These are phyloP conservation scores for Nemania sp. DNA, from an alignment of 2,329 filamentous ascomycete genomes.

Conservation along the genomic window DNA sequence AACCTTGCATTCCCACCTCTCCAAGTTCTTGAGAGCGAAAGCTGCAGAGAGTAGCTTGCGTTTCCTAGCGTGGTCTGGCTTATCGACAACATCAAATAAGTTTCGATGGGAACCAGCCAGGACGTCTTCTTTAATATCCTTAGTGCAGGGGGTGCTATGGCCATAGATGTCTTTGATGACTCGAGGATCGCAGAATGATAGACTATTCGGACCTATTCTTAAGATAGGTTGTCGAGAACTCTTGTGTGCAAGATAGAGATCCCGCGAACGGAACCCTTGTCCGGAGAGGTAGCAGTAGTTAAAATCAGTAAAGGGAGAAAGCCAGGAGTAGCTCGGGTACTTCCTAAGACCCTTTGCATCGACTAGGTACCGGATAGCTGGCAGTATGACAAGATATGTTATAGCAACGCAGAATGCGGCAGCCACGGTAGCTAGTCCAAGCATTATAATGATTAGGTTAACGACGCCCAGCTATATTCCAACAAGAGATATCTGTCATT, in stretches of 20 bases:
- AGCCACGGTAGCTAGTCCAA: not conserved
- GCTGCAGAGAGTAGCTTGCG: slow-evolving; percentile 63
- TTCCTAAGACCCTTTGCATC: slow-evolving; percentile 8
- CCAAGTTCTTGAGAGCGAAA: slow-evolving; percentile 66
- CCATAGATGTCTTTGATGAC: slow-evolving; percentile 15
- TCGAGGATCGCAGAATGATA: slow-evolving; percentile 13
- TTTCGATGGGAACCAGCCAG: slow-evolving; percentile 4
- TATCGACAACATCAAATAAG: slow-evolving; percentile 15
- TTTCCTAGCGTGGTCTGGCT: slow-evolving; percentile 61
- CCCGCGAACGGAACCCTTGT: slow-evolving; percentile 15
- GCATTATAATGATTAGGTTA: not conserved
- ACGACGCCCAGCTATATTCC: not conserved
- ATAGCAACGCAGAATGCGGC: not conserved
- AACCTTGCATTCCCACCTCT: slow-evolving; percentile 67
- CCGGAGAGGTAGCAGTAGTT: slow-evolving; percentile 16
- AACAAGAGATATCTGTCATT: not conserved
- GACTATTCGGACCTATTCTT: slow-evolving; percentile 15
- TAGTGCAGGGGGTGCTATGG: slow-evolving; percentile 10
- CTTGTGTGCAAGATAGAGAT: slow-evolving; percentile 11
- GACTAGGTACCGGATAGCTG: not conserved
- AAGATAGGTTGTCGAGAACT: slow-evolving; percentile 4
- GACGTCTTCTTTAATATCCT: slow-evolving; percentile 7
- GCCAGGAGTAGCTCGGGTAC: slow-evolving; percentile 17
- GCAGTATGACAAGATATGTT: not conserved
- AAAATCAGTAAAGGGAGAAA: slow-evolving; percentile 15